Evolutionary conservation across 1,284 basidiomycete species (phyloP), one percentile per base, ranked within the genome.

Genomic region (Ceraceosorus guamensis): DNA sequence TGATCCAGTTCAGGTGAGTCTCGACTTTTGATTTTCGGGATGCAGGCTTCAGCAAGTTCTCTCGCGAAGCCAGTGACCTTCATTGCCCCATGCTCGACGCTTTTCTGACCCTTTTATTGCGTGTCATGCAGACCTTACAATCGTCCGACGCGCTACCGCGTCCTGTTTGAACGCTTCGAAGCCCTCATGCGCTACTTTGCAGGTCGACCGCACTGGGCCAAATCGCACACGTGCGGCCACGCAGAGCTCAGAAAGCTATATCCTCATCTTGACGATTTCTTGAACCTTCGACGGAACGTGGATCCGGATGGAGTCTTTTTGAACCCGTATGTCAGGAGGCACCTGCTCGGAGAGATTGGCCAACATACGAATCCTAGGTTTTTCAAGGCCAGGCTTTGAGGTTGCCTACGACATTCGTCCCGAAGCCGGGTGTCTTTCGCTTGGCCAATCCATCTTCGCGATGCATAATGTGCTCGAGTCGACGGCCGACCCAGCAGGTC

Each of bases 121-220:
- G 1, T 24, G 24, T 24, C 24, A 24, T 24, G 50, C 61, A 92
- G 92, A 65, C 93, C 93, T 1, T 98, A 93, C 76, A 87, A 88
- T 32, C 81, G 86, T 54, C 84, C 87, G 37, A 86, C 92, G n/a
- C 86, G 88, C 32, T 97, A 96, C 79, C 84, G 85, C 59, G 79
- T 81, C 56, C 81, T 92, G 57, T 96, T 97, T 77, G 78, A 80
- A 50, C 82, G 81, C 33, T 98, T 92, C 75, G 89, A 93, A 72
- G 71, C 78, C 14, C 86, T 95, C 65, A 77, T 93, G 65, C 77
- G 81, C 35, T 80, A 81, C 41, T 83, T 91, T 77, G 82, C 82
- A 48, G 92, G 91, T 6, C 83, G 89, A 55, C 91, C 93, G 3
- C 93, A 98, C 80, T 98, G 93, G 93, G 95, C 92, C 0, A 98